Base-by-base conservation (phyloP, 371 early-diverging fungal genomes). In the Gilbertella persicaria region DNA sequence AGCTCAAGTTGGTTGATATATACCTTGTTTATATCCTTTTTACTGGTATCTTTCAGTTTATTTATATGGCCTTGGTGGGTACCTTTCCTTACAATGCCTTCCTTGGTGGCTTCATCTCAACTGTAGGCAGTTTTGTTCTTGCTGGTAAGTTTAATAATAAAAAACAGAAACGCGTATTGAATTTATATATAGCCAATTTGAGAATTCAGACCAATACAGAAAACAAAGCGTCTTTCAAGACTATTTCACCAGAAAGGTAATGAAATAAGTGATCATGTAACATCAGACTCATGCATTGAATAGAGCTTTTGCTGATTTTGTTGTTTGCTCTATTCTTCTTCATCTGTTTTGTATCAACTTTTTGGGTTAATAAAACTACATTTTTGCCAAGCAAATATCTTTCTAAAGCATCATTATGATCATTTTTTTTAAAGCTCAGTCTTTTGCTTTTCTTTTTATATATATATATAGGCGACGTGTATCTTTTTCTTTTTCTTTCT, bases 81-180 rank as follows among this genome's bases (percentile, higher is more conserved):
- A 90, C 91, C 25, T 96, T 84, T 65, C 98, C 98, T n/a, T 97
- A 94, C 76, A 97, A 97, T 73, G 91, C 97, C 20, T 97, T 97
- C 70, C 71, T 98, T 58, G 91, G 96, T 10, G 95, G 94, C 16
- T 98, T 98, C 75, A 90, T 90, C 58, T 86, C 90, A 4, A 88
- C 92, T 9, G 95, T 97, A 19, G 96, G 95, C 10, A 80, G 85
- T 51, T 98, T 98, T 74, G 92, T 94, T n/a, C 84, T 96, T 55
- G 93, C 94, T 13, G 95, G 93, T 90, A 69, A 54, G 55, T 5
- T 10, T 0, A 17, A 16, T 4, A 48, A 29, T 17, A 44, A 50
- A 25, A 23, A 2, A 25, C 1, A 24, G 16, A 20, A 5, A 16
- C 14, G 12, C 5, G 29, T 16, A 24, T 8, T 28, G 1, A 37